phyloP scores from a whole-genome alignment of 2,329 filamentous ascomycete species.

The Phaeophleospora eucalypticola region DNA sequence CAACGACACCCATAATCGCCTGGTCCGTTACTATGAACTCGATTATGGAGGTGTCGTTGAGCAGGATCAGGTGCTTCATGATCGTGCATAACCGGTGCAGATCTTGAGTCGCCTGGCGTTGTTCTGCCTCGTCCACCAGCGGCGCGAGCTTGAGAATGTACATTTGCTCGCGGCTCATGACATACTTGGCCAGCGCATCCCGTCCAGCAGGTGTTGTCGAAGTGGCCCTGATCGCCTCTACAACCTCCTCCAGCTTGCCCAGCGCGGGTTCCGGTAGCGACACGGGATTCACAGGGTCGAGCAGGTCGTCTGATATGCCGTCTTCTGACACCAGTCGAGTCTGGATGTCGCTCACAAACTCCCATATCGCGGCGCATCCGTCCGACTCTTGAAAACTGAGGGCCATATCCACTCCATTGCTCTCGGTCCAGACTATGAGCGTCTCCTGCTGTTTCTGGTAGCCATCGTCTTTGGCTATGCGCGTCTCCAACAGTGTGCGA shows the following conservation, averaged over 20 bases:
- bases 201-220: constrained; percentile 71
- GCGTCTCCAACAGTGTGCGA: constrained; percentile 79
- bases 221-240: constrained; percentile 75
- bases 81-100: constrained; percentile 93
- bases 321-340: constrained; percentile 71
- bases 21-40: constrained; percentile 89
- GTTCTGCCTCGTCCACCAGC: constrained; percentile 82
- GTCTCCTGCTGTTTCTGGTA: constrained; percentile 99
- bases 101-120: constrained; percentile 80
- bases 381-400: constrained; percentile 97
- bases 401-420: constrained; percentile 90
- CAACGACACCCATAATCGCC: constrained; percentile 85
- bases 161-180: constrained; percentile 65
- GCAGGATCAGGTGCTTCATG: constrained; percentile 90
- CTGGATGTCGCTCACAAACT: constrained; percentile 85
- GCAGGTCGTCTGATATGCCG: constrained; percentile 79
- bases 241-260: constrained; percentile 78
- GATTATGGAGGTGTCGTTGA: constrained; percentile 93
- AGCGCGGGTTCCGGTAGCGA: constrained; percentile 75
- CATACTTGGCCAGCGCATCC: constrained; percentile 81
- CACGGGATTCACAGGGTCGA: constrained; percentile 68
- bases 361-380: constrained; percentile 90
- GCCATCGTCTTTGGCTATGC: constrained; percentile 86
- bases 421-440: constrained; percentile 95
- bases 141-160: constrained; percentile 86